phyloP scores from a whole-genome alignment of 2,329 filamentous ascomycete genomes.

The Sphaerulina vaccinii region DNA sequence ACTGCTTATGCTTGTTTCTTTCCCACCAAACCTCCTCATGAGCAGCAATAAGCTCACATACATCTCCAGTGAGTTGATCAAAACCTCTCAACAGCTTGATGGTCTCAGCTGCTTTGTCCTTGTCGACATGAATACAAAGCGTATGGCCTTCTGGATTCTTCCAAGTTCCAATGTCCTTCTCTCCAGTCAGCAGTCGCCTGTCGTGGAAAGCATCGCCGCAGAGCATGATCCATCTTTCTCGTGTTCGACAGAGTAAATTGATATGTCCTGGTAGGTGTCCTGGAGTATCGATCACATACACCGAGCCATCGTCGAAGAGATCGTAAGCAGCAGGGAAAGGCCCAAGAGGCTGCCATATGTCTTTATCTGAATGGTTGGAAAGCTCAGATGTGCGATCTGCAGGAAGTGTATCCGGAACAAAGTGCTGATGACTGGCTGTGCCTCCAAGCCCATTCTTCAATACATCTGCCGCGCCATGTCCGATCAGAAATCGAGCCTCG shows the following conservation, averaged over 20 bases:
- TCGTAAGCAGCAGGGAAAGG: constrained; percentile 49
- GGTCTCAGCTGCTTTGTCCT: constrained; percentile 44
- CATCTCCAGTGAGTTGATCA: constrained; percentile 31
- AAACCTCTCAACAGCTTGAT: constrained; percentile 45
- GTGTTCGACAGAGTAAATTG: constrained; percentile 49
- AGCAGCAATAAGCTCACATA: constrained; percentile 53
- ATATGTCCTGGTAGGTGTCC: constrained; percentile 55
- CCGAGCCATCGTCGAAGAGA: constrained; percentile 47
- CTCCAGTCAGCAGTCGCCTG: constrained; percentile 50
- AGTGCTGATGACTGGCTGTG: constrained; percentile 41
- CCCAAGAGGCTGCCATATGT: constrained; percentile 46
- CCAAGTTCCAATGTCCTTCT: constrained; percentile 54
- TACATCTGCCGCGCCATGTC: constrained; percentile 47
- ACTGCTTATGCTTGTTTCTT: constrained; percentile 23
- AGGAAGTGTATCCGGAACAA: constrained; percentile 47
- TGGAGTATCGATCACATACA: constrained; percentile 52
- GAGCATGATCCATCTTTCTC: constrained; percentile 48
- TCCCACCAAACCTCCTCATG: constrained; percentile 53
- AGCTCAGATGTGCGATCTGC: constrained; percentile 45
- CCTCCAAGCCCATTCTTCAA: constrained; percentile 36
- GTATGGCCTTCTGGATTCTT: constrained; percentile 46
- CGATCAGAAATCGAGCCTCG: constrained; percentile 51
- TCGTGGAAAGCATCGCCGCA: constrained; percentile 58
- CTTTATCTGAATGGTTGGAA: constrained; percentile 30
- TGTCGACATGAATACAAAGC: constrained; percentile 54